Evolutionary conservation across 495 filamentous ascomycete genomes (phyloP), one percentile per base, ranked within the genome.

Genomic region (Talaromyces stipitatus): DNA sequence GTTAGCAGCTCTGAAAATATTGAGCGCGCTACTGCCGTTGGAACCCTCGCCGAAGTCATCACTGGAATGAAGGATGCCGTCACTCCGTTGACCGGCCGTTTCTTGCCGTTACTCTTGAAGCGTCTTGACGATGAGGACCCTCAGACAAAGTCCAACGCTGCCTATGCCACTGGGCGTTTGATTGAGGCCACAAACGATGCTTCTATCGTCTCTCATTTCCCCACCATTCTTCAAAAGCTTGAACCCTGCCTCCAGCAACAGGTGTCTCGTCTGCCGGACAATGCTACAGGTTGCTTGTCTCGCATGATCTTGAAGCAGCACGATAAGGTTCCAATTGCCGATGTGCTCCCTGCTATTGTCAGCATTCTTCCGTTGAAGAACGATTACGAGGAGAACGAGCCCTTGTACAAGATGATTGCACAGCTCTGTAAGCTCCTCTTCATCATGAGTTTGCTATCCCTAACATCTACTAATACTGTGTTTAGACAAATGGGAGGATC

Each of bases 301-400:
- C 87, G 94, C 59, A 92, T 98, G 89, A 95, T 97, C 67, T 80
- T 88, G 66, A 84, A 84, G 56, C 82, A 91, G 66, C 87, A 88
- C 10, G 84, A 91, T 48, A 82, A 81, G 53, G 83, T 97, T 6
- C 92, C 92, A 4, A 76, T 91, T 56, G 71, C 79, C 56, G 85
- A 95, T 10, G 88, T 96, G 18, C 80, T 98, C 1, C 91, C 92
- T 23, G 84, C 81, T 2, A 77, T 98, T 41, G 82, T 94, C 18
- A 78, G 77, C 54, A 78, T 94, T 11, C 78, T 98, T 46, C 94
- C 94, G 24, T 74, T 97, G 62, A 91, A 88, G 74, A 92, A 96
- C 62, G 94, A 98, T 69, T 97, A 82, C 60, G 91, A 96, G 70
- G 94, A 98, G 82, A 97, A 98, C 75, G 86, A 89, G 59, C 89